These are phyloP conservation scores for Alternaria triticimaculans DNA, from an alignment of 2,329 filamentous ascomycete genomes.

Conservation along the genomic window DNA sequence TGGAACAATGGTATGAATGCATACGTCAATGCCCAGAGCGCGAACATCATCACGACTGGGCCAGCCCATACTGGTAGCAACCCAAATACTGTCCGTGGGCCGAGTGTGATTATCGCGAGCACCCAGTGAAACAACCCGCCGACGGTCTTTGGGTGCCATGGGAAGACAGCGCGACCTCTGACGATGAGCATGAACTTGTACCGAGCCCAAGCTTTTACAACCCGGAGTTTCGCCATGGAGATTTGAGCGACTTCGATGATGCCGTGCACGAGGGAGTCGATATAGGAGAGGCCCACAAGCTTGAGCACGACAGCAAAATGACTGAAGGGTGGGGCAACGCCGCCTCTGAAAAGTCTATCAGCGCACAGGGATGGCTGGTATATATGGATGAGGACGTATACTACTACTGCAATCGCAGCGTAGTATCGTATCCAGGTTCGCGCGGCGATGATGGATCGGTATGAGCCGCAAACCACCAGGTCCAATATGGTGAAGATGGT, in stretches of 20 bases:
- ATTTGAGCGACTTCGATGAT: neutral
- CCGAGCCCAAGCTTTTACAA: neutral
- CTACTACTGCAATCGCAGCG: neutral
- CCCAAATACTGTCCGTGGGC: neutral
- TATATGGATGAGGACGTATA: neutral
- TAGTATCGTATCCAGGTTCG: neutral
- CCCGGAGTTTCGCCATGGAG: neutral
- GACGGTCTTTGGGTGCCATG: neutral
- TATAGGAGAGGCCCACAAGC: neutral
- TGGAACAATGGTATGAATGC: neutral
- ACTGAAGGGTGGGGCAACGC: neutral
- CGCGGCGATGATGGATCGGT: neutral
- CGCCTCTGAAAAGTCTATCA: neutral
- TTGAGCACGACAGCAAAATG: neutral
- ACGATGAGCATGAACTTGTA: neutral
- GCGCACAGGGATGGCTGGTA: neutral
- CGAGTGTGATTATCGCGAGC: neutral
- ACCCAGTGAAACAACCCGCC: neutral
- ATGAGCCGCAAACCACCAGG: neutral
- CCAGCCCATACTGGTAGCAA: neutral
- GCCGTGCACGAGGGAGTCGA: neutral
- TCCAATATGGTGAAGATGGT: neutral
- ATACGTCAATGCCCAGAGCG: neutral
- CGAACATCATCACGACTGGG: neutral
- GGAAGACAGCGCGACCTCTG: neutral